Evolutionary conservation across 352 stramenopile genomes (phyloP).

Genomic region (Phytopythium mirpurense): DNA sequence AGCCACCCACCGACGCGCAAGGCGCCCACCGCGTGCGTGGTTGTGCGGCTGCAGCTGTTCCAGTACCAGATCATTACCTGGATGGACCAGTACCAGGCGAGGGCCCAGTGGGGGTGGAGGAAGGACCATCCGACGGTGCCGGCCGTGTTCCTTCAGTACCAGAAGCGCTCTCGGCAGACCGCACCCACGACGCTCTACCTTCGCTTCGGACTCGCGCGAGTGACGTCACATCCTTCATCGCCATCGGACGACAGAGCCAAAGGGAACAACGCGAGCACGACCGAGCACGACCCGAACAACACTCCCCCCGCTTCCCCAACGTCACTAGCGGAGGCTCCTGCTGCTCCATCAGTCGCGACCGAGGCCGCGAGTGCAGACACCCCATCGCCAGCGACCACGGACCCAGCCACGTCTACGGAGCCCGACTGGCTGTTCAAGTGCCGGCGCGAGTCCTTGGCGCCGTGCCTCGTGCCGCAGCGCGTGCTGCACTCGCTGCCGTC

Average conservation of each 20-base stretch:
- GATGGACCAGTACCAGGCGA: conserved; percentile 59
- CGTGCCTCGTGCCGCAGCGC: conserved; percentile 51
- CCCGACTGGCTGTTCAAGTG: conserved; percentile 13
- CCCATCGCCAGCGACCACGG: not conserved
- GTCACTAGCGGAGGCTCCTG: not conserved
- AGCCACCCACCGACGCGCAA: not conserved
- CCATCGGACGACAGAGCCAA: not conserved
- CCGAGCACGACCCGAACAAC: not conserved
- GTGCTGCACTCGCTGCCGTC: conserved; percentile 48
- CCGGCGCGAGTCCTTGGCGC: conserved; percentile 25
- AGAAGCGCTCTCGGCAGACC: conserved; percentile 27
- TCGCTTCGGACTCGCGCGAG: conserved; percentile 11
- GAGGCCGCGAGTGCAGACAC: not conserved
- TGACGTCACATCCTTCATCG: too few relatives aligned
- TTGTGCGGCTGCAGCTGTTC: conserved; percentile 44
- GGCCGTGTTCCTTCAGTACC: conserved; percentile 57
- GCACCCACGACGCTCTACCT: conserved; percentile 37
- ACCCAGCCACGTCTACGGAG: not conserved
- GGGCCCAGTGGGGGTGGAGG: conserved; percentile 36
- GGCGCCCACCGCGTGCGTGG: not conserved
- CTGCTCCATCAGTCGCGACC: too few relatives aligned
- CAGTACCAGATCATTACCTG: conserved; percentile 54
- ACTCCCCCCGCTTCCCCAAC: not conserved
- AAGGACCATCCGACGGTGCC: conserved; percentile 28
- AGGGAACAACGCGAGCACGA: not conserved